Evolutionary conservation across 2,329 filamentous ascomycete species (phyloP).

Genomic region (Fusarium goolgardi): DNA sequence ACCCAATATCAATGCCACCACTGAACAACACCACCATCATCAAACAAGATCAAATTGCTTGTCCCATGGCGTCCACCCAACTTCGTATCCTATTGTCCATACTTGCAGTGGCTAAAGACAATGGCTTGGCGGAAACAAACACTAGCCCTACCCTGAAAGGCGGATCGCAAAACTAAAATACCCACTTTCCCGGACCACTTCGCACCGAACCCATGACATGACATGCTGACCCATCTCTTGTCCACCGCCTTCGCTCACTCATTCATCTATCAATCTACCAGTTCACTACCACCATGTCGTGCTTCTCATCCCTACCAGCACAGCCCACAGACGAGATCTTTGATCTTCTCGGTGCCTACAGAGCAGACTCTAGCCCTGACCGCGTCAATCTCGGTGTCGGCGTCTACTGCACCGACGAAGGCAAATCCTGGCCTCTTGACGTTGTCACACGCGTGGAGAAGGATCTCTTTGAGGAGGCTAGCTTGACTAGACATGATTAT

Average conservation of each 20-base stretch:
- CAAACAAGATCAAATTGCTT: not conserved
- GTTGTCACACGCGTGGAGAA: conserved; percentile 39
- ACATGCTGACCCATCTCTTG: conserved; percentile 2
- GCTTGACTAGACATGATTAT: conserved; percentile 38
- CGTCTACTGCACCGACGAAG: conserved; percentile 43
- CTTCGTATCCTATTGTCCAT: not conserved
- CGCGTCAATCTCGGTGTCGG: conserved; percentile 42
- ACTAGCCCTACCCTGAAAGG: conserved; percentile 27
- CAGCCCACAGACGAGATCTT: conserved; percentile 35
- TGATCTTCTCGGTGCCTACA: conserved; percentile 27
- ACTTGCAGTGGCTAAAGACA: conserved; percentile 7
- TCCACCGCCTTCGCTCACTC: conserved; percentile 19
- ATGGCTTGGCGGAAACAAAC: not conserved
- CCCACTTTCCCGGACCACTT: conserved; percentile 23
- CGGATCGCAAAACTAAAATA: conserved; percentile 16
- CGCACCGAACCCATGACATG: conserved; percentile 12
- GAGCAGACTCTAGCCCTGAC: conserved; percentile 32
- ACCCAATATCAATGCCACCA: not conserved
- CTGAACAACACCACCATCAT: not conserved
- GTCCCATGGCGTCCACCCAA: not conserved
- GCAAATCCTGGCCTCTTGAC: conserved; percentile 40
- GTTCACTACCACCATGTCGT: conserved; percentile 12
- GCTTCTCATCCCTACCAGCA: conserved; percentile 19
- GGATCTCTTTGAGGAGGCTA: conserved; percentile 27
- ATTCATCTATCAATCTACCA: not conserved